phyloP scores from a whole-genome alignment of 148 eudicot genomes.

The Agrostemma githago region DNA sequence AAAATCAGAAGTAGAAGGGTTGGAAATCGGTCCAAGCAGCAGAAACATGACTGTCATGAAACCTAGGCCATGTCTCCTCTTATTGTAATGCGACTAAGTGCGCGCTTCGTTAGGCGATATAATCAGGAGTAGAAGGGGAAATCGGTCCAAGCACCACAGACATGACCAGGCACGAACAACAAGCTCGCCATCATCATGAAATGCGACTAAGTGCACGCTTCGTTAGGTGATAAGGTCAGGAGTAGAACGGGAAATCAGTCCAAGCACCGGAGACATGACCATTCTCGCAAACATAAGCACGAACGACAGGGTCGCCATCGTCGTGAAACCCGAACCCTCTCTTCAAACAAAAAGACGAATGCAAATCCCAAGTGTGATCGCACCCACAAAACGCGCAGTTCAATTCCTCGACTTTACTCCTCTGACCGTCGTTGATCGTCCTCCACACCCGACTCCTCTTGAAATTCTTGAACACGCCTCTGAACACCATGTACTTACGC shows the following conservation, averaged over 20 bases:
- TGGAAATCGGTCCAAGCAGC: too few species aligned
- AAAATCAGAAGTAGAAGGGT: too few species aligned
- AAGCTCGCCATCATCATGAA: slow-evolving; percentile 89
- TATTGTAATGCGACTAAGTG: too few species aligned
- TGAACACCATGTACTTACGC: slow-evolving; percentile 77
- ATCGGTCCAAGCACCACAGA: too few species aligned
- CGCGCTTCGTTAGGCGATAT: too few species aligned
- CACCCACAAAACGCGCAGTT: slow-evolving; percentile 71
- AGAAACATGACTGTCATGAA: too few species aligned
- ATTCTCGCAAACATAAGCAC: slow-evolving; percentile 90
- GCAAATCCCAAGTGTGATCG: slow-evolving; percentile 75
- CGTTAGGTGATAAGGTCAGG: slow-evolving; percentile 17
- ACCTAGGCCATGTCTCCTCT: too few species aligned
- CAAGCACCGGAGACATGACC: slow-evolving; percentile 99
- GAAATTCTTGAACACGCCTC: slow-evolving; percentile 85
- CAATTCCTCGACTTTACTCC: slow-evolving; percentile 42
- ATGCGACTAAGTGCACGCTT: slow-evolving; percentile 33
- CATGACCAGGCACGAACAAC: slow-evolving; percentile 62
- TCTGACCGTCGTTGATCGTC: slow-evolving; percentile 70
- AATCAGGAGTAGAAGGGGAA: too few species aligned
- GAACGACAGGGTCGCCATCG: slow-evolving; percentile 87
- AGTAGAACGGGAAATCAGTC: slow-evolving; percentile 81
- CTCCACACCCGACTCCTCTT: slow-evolving; percentile 81
- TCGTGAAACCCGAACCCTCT: slow-evolving; percentile 83
- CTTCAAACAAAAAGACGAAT: slow-evolving; percentile 87